A percentile compares a stretch with the other conserved stretches of the same genome.
Evolutionary conservation across 805 yeast genomes (phyloP).

Genomic region (Schwanniomyces yamadae): DNA sequence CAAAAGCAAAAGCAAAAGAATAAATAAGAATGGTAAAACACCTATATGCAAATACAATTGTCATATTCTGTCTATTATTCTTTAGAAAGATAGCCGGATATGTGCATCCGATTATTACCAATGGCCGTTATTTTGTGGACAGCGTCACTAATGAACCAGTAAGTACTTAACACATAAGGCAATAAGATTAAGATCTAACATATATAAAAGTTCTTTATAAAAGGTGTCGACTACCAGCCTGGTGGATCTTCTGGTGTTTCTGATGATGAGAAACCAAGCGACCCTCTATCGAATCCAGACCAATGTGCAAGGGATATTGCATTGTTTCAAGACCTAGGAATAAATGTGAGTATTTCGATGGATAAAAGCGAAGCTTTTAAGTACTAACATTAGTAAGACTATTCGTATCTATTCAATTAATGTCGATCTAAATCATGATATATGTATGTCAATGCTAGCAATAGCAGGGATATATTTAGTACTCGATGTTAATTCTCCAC

Average conservation of each 20-base stretch:
- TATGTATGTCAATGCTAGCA: constrained; percentile 88
- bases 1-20: no score
- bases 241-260: constrained; percentile 85
- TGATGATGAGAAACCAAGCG: constrained; percentile 32
- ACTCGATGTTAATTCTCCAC: constrained; percentile 88
- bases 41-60: no score
- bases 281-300: constrained; percentile 74
- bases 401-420: constrained; percentile 85
- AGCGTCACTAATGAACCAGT: constrained; percentile 72
- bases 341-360: constrained; percentile 44
- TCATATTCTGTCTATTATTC: no score
- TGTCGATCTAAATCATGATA: constrained; percentile 78
- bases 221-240: constrained; percentile 94
- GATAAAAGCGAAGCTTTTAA: background rate
- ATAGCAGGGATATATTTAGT: constrained; percentile 90
- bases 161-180: no score
- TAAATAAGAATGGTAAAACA: no score
- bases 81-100: no score
- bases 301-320: constrained; percentile 79
- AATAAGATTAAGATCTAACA: no score
- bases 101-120: constrained; percentile 66
- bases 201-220: constrained; percentile 58
- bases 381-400: constrained; percentile 43
- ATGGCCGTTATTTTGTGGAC: constrained; percentile 74
- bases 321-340: constrained; percentile 78